A percentile compares a stretch with the other conserved stretches of the same genome.
phyloP scores from a whole-genome alignment of 2,329 filamentous ascomycete genomes.

The Exophiala spinifera region DNA sequence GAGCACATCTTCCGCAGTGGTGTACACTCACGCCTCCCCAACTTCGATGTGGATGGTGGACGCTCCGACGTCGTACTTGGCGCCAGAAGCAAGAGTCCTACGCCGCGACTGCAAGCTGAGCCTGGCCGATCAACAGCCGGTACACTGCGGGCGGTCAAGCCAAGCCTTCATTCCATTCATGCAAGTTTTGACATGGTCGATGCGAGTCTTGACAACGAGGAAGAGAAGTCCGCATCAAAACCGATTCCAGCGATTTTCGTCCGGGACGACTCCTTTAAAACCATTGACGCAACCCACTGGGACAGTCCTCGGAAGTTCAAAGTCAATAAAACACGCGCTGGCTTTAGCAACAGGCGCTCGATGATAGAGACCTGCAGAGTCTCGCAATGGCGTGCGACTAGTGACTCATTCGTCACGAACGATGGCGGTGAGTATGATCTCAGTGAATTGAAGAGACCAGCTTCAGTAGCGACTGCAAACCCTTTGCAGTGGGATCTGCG shows the following conservation, averaged over 20 bases:
- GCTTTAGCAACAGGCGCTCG: conserved; percentile 10
- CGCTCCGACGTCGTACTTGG: conserved; percentile 7
- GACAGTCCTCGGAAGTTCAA: conserved; percentile 5
- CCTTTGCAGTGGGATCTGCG: conserved; percentile 21
- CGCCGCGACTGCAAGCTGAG: conserved; percentile 7
- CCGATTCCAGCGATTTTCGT: conserved; percentile 1
- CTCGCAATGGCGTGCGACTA: conserved; percentile 13
- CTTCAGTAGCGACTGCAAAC: conserved; percentile 27
- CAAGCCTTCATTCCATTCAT: conserved; percentile 17
- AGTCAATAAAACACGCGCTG: conserved; percentile 6
- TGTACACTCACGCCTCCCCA: neutral
- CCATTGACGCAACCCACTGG: conserved; percentile 21
- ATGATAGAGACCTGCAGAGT: conserved; percentile 22
- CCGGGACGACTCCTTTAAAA: conserved; percentile 17
- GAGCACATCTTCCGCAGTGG: neutral
- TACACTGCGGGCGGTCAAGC: conserved; percentile 5
- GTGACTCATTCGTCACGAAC: conserved; percentile 16
- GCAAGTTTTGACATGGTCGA: conserved; percentile 12
- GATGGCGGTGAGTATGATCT: conserved; percentile 8
- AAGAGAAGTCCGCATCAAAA: neutral
- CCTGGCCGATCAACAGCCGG: conserved; percentile 11
- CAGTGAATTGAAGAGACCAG: conserved; percentile 16
- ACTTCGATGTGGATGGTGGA: neutral
- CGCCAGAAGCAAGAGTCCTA: conserved; percentile 6
- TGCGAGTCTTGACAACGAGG: neutral